Evolutionary conservation across 2,329 filamentous ascomycete genomes (phyloP).

Genomic region (Pseudocercospora musae): DNA sequence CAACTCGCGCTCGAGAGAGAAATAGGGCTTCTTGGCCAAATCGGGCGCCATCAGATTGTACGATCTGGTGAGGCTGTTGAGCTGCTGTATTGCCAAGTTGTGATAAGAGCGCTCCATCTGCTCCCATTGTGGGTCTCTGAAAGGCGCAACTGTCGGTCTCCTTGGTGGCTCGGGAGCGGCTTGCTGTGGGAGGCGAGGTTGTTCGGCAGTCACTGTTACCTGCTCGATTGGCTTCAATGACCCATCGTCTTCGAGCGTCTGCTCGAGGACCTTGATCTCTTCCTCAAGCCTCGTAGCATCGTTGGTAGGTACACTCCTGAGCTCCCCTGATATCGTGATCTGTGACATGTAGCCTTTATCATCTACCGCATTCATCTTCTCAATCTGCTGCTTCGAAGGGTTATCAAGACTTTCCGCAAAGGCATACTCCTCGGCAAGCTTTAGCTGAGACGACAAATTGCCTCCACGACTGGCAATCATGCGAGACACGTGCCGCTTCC

Average conservation of each 20-base stretch:
- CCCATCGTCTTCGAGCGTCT: conserved; percentile 31
- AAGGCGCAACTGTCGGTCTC: conserved; percentile 45
- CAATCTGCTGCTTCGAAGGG: conserved; percentile 47
- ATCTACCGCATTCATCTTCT: conserved; percentile 46
- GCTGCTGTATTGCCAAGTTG: conserved; percentile 67
- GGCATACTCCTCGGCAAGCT: conserved; percentile 69
- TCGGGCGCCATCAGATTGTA: conserved; percentile 96
- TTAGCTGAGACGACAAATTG: conserved; percentile 68
- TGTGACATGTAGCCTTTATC: conserved; percentile 49
- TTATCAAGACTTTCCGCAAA: conserved; percentile 67
- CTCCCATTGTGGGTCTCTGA: conserved; percentile 77
- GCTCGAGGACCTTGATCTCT: conserved; percentile 40
- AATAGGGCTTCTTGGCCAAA: conserved; percentile 90
- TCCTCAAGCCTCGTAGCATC: conserved; percentile 17
- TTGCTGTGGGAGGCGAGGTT: conserved; percentile 15
- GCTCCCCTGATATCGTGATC: conserved; percentile 45
- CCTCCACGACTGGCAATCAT: conserved; percentile 77
- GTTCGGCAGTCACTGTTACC: conserved; percentile 16
- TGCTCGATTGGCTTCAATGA: conserved; percentile 24
- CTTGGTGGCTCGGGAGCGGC: conserved; percentile 18
- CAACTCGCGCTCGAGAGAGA: conserved; percentile 77
- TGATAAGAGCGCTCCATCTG: conserved; percentile 70
- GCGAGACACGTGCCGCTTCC: conserved; percentile 77
- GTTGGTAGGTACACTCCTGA: conserved; percentile 32
- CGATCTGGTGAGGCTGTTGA: conserved; percentile 76